phyloP scores from a whole-genome alignment of 75 land plant genomes.

The Cupressus sempervirens region DNA sequence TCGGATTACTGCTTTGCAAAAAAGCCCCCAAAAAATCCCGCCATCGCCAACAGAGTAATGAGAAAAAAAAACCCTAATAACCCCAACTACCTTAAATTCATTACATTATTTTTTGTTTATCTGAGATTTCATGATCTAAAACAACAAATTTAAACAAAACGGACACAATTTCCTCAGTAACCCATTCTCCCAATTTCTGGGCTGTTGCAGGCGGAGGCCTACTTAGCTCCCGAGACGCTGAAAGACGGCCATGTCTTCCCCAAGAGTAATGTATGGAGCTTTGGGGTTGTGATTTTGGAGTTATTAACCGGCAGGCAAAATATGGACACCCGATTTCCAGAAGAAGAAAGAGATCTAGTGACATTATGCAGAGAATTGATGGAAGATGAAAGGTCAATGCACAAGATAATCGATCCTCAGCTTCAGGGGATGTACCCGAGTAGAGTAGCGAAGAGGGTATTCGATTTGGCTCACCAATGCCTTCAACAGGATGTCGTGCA shows the following conservation, averaged over 20 bases:
- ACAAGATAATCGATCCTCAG: constrained; percentile 24
- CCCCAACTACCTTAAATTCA: neutral
- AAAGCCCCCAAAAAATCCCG: neutral
- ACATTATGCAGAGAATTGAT: constrained; percentile 18
- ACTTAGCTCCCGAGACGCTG: constrained; percentile 30
- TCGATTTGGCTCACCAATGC: constrained; percentile 23
- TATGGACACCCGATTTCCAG: constrained; percentile 15
- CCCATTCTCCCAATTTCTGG: too few relatives aligned
- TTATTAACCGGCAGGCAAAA: constrained; percentile 39
- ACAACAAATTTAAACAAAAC: too few relatives aligned
- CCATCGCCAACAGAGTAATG: neutral
- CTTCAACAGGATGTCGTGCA: constrained; percentile 17
- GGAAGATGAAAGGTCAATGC: constrained; percentile 17
- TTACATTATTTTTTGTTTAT: neutral
- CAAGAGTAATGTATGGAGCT: constrained; percentile 53
- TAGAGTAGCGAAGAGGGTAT: constrained; percentile 10
- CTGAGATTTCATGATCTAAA: neutral
- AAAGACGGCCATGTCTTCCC: neutral
- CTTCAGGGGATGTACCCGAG: constrained; percentile 27
- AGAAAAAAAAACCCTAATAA: neutral
- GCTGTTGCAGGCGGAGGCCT: constrained; percentile 16
- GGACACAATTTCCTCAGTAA: neutral
- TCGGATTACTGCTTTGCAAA: constrained; percentile 34
- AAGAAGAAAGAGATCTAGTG: constrained; percentile 21
- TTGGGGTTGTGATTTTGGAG: constrained; percentile 46